phyloP scores from a whole-genome alignment of 352 stramenopile genomes.

The Pythium aristosporum region DNA sequence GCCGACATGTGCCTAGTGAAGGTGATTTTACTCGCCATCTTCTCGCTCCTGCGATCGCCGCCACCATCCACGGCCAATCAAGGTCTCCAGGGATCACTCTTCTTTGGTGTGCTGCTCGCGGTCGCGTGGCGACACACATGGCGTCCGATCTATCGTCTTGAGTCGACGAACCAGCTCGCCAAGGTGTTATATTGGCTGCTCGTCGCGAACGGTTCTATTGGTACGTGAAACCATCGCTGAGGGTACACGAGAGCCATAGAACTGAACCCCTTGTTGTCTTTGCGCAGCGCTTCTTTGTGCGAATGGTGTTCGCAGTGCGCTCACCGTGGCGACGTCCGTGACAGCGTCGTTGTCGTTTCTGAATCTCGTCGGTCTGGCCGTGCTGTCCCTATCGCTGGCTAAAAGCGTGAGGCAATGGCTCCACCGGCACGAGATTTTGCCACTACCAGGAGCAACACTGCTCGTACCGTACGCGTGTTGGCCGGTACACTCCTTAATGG shows the following conservation, averaged over 20 bases:
- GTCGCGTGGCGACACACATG: slow-evolving; percentile 30
- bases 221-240: slow-evolving; percentile 26
- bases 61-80: slow-evolving; percentile 41
- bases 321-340: slow-evolving; percentile 63
- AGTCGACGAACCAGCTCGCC: slow-evolving; percentile 37
- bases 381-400: slow-evolving; percentile 23
- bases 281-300: slow-evolving; percentile 47
- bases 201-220: slow-evolving; percentile 46
- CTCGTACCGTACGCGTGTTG: slow-evolving; percentile 5
- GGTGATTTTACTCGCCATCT: slow-evolving; percentile 44
- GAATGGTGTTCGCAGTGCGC: slow-evolving; percentile 54
- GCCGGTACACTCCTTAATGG: slow-evolving; percentile 18
- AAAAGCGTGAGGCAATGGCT: slow-evolving; percentile 16
- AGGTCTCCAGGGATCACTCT: slow-evolving; percentile 47
- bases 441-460: not conserved
- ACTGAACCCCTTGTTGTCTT: not conserved
- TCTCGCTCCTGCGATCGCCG: slow-evolving; percentile 49
- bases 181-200: slow-evolving; percentile 40
- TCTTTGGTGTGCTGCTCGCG: slow-evolving; percentile 33
- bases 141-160: slow-evolving; percentile 34
- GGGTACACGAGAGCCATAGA: not conserved
- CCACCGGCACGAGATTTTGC: not conserved
- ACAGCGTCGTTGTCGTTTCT: slow-evolving; percentile 43
- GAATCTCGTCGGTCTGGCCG: slow-evolving; percentile 36
- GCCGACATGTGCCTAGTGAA: slow-evolving; percentile 50